Evolutionary conservation across 257 asterid genomes (phyloP).

Genomic region (Pogostemon cablin): DNA sequence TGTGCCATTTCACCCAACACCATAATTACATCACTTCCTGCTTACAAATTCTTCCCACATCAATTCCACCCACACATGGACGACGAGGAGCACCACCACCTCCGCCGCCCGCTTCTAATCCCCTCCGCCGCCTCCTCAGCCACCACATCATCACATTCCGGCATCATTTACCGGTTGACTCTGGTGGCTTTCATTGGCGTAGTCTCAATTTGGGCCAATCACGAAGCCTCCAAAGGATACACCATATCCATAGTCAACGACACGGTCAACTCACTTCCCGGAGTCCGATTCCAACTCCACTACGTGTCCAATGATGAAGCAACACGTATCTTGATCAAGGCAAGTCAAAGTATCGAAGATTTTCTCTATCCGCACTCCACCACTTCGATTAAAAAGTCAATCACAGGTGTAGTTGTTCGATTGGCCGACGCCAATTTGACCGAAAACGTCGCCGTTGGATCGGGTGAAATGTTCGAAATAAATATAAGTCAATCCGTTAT

Average conservation of each 20-base stretch:
- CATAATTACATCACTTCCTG: no score
- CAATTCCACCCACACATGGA: constrained; percentile 21
- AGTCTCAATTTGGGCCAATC: constrained; percentile 67
- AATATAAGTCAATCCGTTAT: constrained; percentile 45
- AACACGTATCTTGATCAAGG: constrained; percentile 42
- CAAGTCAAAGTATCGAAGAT: constrained; percentile 53
- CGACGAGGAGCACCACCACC: constrained; percentile 41
- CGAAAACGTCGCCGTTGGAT: constrained; percentile 28
- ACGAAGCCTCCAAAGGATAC: constrained; percentile 80
- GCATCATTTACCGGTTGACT: constrained; percentile 47
- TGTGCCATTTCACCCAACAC: no score
- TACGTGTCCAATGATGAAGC: constrained; percentile 64
- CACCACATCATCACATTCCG: constrained; percentile 30
- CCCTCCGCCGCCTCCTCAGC: constrained; percentile 36
- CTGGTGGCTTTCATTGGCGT: constrained; percentile 44
- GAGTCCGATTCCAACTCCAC: constrained; percentile 57
- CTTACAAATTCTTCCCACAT: constrained; percentile 5
- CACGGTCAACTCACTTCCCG: constrained; percentile 36
- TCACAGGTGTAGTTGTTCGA: constrained; percentile 40
- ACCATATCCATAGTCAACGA: constrained; percentile 55
- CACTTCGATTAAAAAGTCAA: constrained; percentile 38
- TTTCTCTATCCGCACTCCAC: constrained; percentile 42
- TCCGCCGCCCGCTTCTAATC: constrained; percentile 53
- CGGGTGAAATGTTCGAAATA: constrained; percentile 34
- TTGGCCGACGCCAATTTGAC: constrained; percentile 41